Evolutionary conservation across 306 rosid genomes (phyloP).

Genomic region (Malus sylvestris): DNA sequence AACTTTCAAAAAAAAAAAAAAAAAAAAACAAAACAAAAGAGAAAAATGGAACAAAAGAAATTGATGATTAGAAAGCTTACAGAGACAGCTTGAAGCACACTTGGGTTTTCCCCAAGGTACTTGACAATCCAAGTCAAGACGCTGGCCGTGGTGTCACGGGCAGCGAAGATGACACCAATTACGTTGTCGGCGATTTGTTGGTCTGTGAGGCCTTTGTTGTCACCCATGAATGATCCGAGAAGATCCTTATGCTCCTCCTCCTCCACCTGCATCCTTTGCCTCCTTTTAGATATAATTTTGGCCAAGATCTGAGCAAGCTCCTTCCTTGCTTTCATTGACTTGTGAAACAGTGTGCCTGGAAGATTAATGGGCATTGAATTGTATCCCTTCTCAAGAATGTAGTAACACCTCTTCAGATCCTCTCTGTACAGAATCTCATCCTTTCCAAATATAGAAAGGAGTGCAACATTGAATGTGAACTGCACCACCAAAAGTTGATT

Average conservation of each 20-base stretch:
- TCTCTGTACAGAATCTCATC: conserved; percentile 70
- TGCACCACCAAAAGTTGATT: conserved; percentile 17
- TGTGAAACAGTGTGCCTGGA: conserved; percentile 80
- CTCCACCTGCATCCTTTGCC: conserved; percentile 32
- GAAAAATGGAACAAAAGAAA: neutral
- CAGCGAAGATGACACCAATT: conserved; percentile 92
- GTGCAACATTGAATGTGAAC: conserved; percentile 86
- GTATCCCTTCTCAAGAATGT: conserved; percentile 77
- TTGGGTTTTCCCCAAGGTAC: conserved; percentile 72
- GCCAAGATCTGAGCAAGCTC: conserved; percentile 74
- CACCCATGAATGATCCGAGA: conserved; percentile 79
- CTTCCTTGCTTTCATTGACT: conserved; percentile 84
- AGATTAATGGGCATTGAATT: conserved; percentile 92
- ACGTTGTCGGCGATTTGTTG: conserved; percentile 85
- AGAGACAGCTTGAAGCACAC: conserved; percentile 73
- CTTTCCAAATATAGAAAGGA: conserved; percentile 79
- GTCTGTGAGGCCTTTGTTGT: conserved; percentile 76
- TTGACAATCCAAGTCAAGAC: conserved; percentile 89
- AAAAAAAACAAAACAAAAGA: neutral
- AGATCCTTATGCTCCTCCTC: conserved; percentile 53
- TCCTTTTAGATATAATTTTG: conserved; percentile 58
- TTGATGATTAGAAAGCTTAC: conserved; percentile 36
- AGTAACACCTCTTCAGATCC: conserved; percentile 74
- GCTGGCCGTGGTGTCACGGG: conserved; percentile 95
- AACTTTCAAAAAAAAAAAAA: neutral